phyloP scores from a whole-genome alignment of 495 filamentous ascomycete species.

The Astrocystis sublimbata region DNA sequence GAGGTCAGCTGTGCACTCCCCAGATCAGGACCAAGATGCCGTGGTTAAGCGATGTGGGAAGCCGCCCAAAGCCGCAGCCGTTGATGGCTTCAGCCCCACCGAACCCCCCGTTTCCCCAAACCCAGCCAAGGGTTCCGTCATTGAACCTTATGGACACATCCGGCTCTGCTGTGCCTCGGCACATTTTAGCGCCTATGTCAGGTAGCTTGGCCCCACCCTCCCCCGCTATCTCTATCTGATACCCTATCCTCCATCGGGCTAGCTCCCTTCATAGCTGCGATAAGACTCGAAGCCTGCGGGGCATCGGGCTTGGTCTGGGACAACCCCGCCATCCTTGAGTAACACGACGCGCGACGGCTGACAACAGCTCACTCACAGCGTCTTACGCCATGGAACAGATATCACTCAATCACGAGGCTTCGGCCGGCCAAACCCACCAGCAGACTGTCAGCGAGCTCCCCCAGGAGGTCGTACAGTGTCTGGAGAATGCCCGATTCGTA shows the following conservation, averaged over 20 bases:
- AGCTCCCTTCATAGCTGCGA: no score
- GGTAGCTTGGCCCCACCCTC: no score
- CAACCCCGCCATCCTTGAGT: not conserved
- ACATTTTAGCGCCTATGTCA: no score
- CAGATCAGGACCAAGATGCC: not conserved
- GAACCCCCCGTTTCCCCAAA: not conserved
- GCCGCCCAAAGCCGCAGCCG: slow-evolving; percentile 2
- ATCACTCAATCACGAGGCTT: slow-evolving; percentile 74
- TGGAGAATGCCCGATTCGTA: slow-evolving; percentile 95
- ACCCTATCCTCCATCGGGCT: no score
- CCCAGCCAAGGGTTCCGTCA: not conserved
- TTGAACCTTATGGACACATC: not conserved
- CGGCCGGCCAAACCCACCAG: slow-evolving; percentile 68
- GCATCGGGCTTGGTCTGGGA: no score
- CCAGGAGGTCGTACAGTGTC: slow-evolving; percentile 79
- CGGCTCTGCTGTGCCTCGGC: no score
- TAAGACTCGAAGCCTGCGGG: no score
- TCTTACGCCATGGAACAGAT: slow-evolving; percentile 43
- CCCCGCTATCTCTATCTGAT: no score
- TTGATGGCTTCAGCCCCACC: not conserved
- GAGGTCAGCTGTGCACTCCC: slow-evolving; percentile 12
- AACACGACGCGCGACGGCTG: not conserved
- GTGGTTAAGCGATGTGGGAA: slow-evolving; percentile 10
- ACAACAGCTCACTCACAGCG: not conserved
- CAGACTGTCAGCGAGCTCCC: slow-evolving; percentile 70